Base-by-base conservation (phyloP, 164 flowering plant genomes). In the Umbellularia californica region DNA sequence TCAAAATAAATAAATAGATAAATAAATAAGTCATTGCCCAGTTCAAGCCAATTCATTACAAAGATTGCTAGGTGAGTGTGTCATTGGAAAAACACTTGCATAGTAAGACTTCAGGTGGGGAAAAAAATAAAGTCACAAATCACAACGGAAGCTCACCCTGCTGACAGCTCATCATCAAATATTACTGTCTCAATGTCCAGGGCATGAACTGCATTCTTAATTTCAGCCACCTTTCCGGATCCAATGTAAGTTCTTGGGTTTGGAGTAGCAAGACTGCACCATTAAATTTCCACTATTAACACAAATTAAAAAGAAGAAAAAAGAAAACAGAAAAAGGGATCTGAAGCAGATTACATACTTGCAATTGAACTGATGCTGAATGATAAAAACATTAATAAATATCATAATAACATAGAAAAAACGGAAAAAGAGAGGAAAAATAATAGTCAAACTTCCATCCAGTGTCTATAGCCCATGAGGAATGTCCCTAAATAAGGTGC, bases 101-200 rank as follows among this genome's bases (percentile, higher is more conserved):
- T 6, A 22, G 67, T 64, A 22, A 41, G 51, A 41, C 55, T 35
- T 69, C 15, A 69, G n/a, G 55, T 13, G n/a, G 24, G 28, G 7
- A 19, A 60, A 65, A 3, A 58, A 14, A 55, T 11, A 47, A 17
- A 65, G n/a, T 41, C 11, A 41, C 11, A 41, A 7, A 41, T 7
- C 47, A 65, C 76, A 27, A 51, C 47, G 55, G 22, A 17, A 50
- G 47, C 60, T 72, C 79, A 95, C 99, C 99, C 97, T 65, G 99
- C 86, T 78, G 99, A 95, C 74, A 95, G 92, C 82, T 95, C 97
- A 80, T 95, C 97, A 80, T 95, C 99, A 81, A 95, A 95, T 79
- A 95, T 92, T 20, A 95, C 95, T 72, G 97, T 95, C 84, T 93
- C 98, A 65, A 89, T 94, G 74, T 77, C 97, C 64, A 92, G 73